phyloP scores from a whole-genome alignment of 768 basidiomycete genomes.

The Hericium rajendrae region DNA sequence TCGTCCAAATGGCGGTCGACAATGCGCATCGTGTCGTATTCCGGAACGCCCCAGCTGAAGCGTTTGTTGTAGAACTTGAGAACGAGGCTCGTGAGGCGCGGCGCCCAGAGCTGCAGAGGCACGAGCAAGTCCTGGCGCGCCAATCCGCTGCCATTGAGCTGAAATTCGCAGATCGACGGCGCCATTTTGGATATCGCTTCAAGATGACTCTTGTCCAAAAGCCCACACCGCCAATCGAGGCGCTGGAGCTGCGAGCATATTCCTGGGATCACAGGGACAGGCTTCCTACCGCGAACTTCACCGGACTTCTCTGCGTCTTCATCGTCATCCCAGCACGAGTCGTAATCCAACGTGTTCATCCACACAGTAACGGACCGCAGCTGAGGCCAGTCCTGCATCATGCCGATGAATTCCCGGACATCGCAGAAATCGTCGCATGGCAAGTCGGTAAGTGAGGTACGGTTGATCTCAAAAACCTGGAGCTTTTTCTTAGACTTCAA shows the following conservation, averaged over 20 bases:
- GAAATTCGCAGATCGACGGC: neutral
- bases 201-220: neutral
- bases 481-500: neutral
- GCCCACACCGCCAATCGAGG: neutral
- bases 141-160: neutral
- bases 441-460: neutral
- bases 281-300: neutral
- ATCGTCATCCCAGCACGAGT: neutral
- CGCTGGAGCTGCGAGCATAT: neutral
- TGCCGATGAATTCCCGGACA: neutral
- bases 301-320: neutral
- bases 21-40: neutral
- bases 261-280: neutral
- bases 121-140: neutral
- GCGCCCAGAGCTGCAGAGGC: neutral
- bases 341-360: too few relatives aligned
- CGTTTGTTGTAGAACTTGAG: neutral
- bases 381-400: neutral
- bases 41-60: neutral
- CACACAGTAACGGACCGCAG: neutral
- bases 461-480: neutral
- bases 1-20: neutral
- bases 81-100: neutral
- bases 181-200: neutral
- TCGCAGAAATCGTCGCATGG: neutral